phyloP scores from a whole-genome alignment of 768 basidiomycete genomes.

The Podaxis sp. region DNA sequence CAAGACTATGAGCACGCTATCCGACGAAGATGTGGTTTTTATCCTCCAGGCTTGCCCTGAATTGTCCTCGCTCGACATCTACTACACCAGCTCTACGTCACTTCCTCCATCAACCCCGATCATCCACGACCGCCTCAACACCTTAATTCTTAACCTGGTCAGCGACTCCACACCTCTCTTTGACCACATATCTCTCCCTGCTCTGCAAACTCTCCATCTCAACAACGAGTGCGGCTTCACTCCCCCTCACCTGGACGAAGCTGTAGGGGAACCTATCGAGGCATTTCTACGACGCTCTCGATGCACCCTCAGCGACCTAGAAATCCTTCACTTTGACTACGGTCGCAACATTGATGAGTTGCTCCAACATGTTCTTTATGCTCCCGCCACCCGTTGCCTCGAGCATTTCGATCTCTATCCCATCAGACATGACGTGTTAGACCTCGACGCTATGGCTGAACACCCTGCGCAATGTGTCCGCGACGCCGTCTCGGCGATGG shows the following conservation, averaged over 20 bases:
- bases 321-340: not conserved
- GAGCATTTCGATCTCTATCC: not conserved
- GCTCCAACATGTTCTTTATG: not conserved
- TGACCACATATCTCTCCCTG: slow-evolving; percentile 1
- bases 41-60: slow-evolving; percentile 9
- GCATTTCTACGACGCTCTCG: not conserved
- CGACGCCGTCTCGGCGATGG: not conserved
- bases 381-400: not conserved
- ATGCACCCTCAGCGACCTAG: not conserved
- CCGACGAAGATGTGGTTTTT: slow-evolving; percentile 5
- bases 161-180: not conserved
- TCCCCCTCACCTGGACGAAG: not conserved
- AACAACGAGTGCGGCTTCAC: not conserved
- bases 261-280: slow-evolving; percentile 1
- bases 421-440: not conserved
- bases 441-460: not conserved
- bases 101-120: not conserved
- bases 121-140: not conserved
- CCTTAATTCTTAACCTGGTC: not conserved
- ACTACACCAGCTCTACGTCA: not conserved
- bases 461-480: slow-evolving; percentile 6
- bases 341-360: not conserved
- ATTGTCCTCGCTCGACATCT: not conserved
- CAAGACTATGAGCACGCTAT: not conserved
- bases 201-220: not conserved